These are phyloP conservation scores for Cadophora sp. DNA, from an alignment of 2,329 filamentous ascomycete genomes.

Conservation along the genomic window DNA sequence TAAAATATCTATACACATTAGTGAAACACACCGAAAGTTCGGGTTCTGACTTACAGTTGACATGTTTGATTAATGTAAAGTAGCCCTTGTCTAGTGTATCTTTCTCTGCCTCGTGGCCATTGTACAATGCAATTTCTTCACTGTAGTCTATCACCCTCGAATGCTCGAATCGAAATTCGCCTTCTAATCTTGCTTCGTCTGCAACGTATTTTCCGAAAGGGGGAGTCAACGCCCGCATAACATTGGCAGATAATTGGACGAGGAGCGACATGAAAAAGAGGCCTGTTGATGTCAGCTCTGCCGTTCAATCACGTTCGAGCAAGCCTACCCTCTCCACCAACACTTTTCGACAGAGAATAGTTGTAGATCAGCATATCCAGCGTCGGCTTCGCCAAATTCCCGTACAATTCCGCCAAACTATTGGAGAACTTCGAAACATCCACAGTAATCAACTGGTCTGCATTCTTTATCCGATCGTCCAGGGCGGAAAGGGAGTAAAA, in stretches of 20 bases:
- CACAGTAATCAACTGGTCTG: conserved; percentile 95
- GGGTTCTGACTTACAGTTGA: conserved; percentile 62
- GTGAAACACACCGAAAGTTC: neutral
- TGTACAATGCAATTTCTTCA: conserved; percentile 92
- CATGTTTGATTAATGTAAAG: conserved; percentile 98
- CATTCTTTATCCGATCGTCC: conserved; percentile 98
- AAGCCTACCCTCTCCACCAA: conserved; percentile 78
- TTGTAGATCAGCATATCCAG: conserved; percentile 98
- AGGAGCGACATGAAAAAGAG: conserved; percentile 94
- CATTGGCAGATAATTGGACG: conserved; percentile 86
- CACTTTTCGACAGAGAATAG: conserved; percentile 88
- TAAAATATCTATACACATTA: conserved; percentile 68
- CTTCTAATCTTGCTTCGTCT: conserved; percentile 91
- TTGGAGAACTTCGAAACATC: conserved; percentile 97
- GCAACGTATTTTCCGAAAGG: conserved; percentile 98
- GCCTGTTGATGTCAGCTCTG: conserved; percentile 45
- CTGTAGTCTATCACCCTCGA: conserved; percentile 94
- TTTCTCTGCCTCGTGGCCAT: conserved; percentile 92
- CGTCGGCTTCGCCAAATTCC: conserved; percentile 92
- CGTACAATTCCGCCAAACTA: conserved; percentile 92
- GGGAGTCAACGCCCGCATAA: conserved; percentile 93
- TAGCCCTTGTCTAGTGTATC: conserved; percentile 97
- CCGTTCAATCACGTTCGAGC: neutral
- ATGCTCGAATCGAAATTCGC: conserved; percentile 96
- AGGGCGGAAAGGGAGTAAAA: conserved; percentile 96